Percentiles rank a stretch among this genome's conserved stretches.
phyloP scores from a whole-genome alignment of 2,329 filamentous ascomycete genomes.

The Cladosporium sp. region DNA sequence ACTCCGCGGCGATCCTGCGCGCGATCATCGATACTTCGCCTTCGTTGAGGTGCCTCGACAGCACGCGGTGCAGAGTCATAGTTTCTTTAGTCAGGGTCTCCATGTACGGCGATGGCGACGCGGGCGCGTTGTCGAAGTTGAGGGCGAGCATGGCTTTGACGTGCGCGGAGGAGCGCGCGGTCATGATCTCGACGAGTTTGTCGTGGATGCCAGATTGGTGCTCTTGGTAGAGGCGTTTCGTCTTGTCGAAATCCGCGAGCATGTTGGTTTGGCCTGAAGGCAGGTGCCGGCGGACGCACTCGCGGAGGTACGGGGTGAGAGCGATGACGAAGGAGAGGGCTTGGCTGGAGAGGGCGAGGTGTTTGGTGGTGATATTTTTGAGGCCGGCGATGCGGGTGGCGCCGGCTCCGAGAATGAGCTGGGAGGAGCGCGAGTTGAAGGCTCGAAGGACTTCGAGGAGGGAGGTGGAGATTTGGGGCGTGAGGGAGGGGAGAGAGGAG shows the following conservation, averaged over 20 bases:
- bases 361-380: conserved; percentile 95
- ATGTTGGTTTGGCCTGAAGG: conserved; percentile 39
- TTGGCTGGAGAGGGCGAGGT: conserved; percentile 88
- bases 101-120: conserved; percentile 67
- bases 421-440: conserved; percentile 95
- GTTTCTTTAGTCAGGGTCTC: conserved; percentile 87
- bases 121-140: conserved; percentile 65
- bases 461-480: conserved; percentile 74
- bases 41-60: conserved; percentile 79
- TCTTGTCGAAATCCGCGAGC: conserved; percentile 83
- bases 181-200: conserved; percentile 92
- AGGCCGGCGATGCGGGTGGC: conserved; percentile 85
- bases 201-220: conserved; percentile 90
- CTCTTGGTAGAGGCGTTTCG: conserved; percentile 79
- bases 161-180: conserved; percentile 70
- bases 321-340: conserved; percentile 84
- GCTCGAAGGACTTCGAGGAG: conserved; percentile 85
- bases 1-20: conserved; percentile 78
- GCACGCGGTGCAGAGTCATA: conserved; percentile 75
- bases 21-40: conserved; percentile 79
- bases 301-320: conserved; percentile 83
- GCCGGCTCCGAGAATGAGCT: conserved; percentile 91
- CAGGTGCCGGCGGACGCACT: conserved; percentile 80
- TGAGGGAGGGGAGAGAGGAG: conserved; percentile 83
- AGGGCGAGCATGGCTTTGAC: conserved; percentile 73